Evolutionary conservation across 306 rosid species (phyloP), one percentile per base, ranked within the genome.

Genomic region (Ochetophila trinervis): DNA sequence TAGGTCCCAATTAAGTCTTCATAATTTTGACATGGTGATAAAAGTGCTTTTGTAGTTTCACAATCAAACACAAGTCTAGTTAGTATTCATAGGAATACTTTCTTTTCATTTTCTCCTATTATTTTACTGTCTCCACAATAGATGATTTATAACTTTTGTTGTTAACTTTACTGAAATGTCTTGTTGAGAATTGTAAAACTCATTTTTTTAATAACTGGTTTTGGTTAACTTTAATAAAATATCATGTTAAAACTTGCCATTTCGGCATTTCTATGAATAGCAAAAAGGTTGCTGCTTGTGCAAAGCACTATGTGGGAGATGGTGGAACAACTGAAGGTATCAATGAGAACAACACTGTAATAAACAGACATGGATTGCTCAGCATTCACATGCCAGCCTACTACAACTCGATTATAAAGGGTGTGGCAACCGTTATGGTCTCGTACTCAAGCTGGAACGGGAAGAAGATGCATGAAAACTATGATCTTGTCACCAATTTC

Each of bases 351-450:
- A 62, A 70, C 62, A 70, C 75, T 17, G 61, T 62, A 36, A 70
- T 18, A 34, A 16, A 62, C 23, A 34, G 56, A 22, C 53, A 61
- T 57, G 68, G 68, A 42, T 57, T 70, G 67, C 24, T 62, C 16
- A 70, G 75, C 52, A 70, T 70, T 53, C 75, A 70, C 62, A 70
- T 70, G 75, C 75, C 75, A 52, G 75, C 62, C 8, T 70, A 70
- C 21, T 36, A 35, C 40, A 48, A 53, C 19, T 64, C 75, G 8
- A 70, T 70, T 21, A 22, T 36, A 6, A 70, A 61, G 45, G 75
- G 75, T 21, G 75, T 70, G n/a, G 48, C 62, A 19, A 61, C 75
- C 18, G 23, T 70, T 23, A 70, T 70, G 75, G 62, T 70, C 37
- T 70, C 75, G n/a, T 70, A 70, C 30, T 70, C 75, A 16, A 70